A percentile compares a stretch with the other conserved stretches of the same genome.
Conservation (phyloP, 1,284 basidiomycete genomes). For the Leccinum angustisporum region DNA sequence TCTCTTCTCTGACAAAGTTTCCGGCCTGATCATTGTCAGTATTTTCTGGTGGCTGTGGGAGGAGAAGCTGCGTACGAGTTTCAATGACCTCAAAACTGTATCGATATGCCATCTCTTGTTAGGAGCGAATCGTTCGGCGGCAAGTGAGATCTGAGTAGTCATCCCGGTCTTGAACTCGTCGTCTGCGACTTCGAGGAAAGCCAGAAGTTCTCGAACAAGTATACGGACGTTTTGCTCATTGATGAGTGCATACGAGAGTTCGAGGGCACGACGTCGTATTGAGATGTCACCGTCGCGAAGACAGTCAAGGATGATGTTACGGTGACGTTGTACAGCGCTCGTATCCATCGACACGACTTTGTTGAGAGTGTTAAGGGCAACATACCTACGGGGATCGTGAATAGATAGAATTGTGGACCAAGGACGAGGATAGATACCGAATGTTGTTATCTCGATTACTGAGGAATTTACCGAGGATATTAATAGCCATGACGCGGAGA, state of each 20-base stretch:
- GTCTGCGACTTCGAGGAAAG: slow-evolving; percentile 97
- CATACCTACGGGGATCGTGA: slow-evolving; percentile 64
- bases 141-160: slow-evolving; percentile 96
- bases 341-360: slow-evolving; percentile 99
- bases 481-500: slow-evolving; percentile 98
- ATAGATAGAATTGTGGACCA: not conserved
- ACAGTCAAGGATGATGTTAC: slow-evolving; percentile 98
- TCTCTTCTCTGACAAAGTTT: slow-evolving; percentile 97
- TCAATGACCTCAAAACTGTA: slow-evolving; percentile 90
- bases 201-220: slow-evolving; percentile 88
- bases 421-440: slow-evolving; percentile 50
- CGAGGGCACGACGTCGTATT: slow-evolving; percentile 93
- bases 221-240: slow-evolving; percentile 95
- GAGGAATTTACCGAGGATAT: slow-evolving; percentile 98
- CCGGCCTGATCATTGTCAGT: slow-evolving; percentile 66
- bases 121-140: slow-evolving; percentile 95
- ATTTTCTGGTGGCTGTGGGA: not conserved
- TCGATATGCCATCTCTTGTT: slow-evolving; percentile 99
- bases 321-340: slow-evolving; percentile 96
- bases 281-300: slow-evolving; percentile 98
- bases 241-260: slow-evolving; percentile 96
- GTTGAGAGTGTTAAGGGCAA: slow-evolving; percentile 97
- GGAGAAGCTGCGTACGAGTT: slow-evolving; percentile 61
- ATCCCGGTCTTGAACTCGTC: slow-evolving; percentile 98
- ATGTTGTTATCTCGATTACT: slow-evolving; percentile 99